Conservation (phyloP, 345 rosid genomes). For the Conringia planisiliqua region DNA sequence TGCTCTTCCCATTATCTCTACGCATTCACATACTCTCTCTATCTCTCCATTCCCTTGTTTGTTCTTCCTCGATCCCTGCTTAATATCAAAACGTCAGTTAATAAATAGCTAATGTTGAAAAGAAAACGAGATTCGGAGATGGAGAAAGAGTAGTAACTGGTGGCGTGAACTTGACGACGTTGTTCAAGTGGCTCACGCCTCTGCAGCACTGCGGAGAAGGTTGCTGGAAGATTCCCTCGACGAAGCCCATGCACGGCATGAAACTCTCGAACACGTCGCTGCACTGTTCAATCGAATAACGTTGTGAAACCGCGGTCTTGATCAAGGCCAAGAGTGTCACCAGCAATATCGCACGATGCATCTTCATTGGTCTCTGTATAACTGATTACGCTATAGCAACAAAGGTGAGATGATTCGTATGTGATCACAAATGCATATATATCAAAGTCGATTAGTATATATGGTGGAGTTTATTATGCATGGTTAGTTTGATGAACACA, state of each 20-base stretch:
- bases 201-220: constrained; percentile 38
- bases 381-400: background rate
- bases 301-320: constrained; percentile 6
- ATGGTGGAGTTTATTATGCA: background rate
- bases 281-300: constrained; percentile 4
- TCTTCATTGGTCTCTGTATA: constrained; percentile 14
- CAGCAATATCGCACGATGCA: constrained; percentile 3
- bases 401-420: background rate
- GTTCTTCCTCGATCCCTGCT: constrained; percentile 10
- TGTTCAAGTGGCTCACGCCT: constrained; percentile 35
- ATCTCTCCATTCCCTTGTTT: background rate
- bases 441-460: background rate
- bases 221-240: constrained; percentile 26
- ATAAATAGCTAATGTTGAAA: background rate
- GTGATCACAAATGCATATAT: background rate
- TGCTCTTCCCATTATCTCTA: constrained; percentile 37
- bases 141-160: constrained; percentile 17
- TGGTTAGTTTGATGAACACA: constrained; percentile 9
- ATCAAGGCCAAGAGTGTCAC: constrained; percentile 12
- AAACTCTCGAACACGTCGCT: constrained; percentile 25
- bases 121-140: background rate
- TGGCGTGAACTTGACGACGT: constrained; percentile 21
- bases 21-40: constrained; percentile 37
- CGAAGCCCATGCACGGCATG: constrained; percentile 35
- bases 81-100: background rate